Conservation (phyloP, 129 eudicot species). For the Tagetes erecta region DNA sequence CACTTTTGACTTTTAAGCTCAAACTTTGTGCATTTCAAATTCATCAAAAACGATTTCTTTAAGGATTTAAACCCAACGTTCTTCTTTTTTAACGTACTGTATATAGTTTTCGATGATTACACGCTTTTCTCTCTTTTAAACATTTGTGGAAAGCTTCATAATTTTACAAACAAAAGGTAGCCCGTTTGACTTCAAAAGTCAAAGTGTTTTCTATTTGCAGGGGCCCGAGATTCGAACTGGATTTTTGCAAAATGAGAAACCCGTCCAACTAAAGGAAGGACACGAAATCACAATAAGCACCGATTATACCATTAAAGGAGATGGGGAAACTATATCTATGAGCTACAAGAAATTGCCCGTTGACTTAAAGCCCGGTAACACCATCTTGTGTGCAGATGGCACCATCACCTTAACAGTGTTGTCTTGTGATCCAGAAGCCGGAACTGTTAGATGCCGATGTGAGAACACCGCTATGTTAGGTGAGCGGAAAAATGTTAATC, state of each 20-base stretch:
- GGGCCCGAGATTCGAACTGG: conserved; percentile 98
- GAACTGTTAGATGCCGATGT: conserved; percentile 85
- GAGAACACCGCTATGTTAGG: conserved; percentile 87
- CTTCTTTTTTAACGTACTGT: too few species aligned
- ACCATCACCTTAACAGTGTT: conserved; percentile 74
- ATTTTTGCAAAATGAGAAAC: conserved; percentile 71
- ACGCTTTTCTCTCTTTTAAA: background rate
- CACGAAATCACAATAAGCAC: conserved; percentile 77
- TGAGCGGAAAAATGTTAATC: conserved; percentile 84
- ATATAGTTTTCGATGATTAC: background rate
- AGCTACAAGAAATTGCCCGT: conserved; percentile 80
- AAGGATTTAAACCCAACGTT: too few species aligned
- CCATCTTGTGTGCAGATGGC: conserved; percentile 90
- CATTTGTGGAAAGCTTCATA: background rate
- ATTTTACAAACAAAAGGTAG: background rate
- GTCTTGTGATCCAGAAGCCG: conserved; percentile 66
- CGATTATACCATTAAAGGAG: conserved; percentile 78
- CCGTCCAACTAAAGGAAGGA: conserved; percentile 83
- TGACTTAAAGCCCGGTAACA: conserved; percentile 83
- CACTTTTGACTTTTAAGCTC: too few species aligned
- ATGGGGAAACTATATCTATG: conserved; percentile 71
- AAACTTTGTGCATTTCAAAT: too few species aligned
- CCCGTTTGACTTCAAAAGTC: background rate
- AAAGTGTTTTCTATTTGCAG: conserved; percentile 34
- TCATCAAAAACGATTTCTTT: too few species aligned